Conservation (phyloP, 139 green algal species). For the Pleodorina starrii region DNA sequence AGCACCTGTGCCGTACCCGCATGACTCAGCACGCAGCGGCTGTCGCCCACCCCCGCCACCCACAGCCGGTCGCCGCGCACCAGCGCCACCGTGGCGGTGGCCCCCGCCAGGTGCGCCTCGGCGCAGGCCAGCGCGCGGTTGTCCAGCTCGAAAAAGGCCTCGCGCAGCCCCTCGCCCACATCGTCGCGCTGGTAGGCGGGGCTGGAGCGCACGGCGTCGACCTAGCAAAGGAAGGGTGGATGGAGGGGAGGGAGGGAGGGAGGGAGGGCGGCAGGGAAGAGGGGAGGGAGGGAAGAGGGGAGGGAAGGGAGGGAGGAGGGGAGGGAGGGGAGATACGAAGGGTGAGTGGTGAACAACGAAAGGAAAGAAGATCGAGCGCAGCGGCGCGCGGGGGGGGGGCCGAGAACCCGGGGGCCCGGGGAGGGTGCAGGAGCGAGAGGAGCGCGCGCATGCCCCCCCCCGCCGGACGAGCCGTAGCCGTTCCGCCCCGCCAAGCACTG, state of each 20-base stretch:
- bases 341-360: too few relatives aligned
- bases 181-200: slow-evolving; percentile 20
- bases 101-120: slow-evolving; percentile 36
- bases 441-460: too few relatives aligned
- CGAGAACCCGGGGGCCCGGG: too few relatives aligned
- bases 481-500: too few relatives aligned
- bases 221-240: background rate
- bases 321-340: background rate
- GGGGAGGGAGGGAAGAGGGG: background rate
- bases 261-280: background rate
- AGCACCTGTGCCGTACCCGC: slow-evolving; percentile 45
- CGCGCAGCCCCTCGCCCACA: slow-evolving; percentile 24
- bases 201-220: slow-evolving; percentile 8
- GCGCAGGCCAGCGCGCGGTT: background rate
- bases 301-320: background rate
- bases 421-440: too few relatives aligned
- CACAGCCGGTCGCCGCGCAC: slow-evolving; percentile 44
- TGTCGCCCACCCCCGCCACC: slow-evolving; percentile 61
- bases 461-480: too few relatives aligned
- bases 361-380: too few relatives aligned
- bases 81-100: slow-evolving; percentile 54
- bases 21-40: slow-evolving; percentile 47
- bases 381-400: too few relatives aligned
- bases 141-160: slow-evolving; percentile 57
- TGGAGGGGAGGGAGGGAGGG: background rate